Conservation (phyloP, 176 grass and related monocot species). For the Triticum turgidum region DNA sequence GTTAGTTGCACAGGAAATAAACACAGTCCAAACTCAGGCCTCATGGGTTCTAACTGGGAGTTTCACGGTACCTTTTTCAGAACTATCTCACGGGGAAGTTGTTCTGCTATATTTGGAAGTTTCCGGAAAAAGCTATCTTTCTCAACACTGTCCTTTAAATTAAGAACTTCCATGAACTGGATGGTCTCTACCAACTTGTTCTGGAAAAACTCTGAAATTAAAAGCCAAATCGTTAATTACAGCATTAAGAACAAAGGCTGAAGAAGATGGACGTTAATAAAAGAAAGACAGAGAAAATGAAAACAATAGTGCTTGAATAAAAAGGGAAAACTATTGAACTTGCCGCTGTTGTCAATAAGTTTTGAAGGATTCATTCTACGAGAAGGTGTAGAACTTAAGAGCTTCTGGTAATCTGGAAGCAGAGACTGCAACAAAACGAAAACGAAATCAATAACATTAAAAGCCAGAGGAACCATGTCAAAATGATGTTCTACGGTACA, state of each 20-base stretch:
- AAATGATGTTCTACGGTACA: neutral
- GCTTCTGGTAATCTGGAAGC: slow-evolving; percentile 99
- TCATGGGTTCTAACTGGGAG: slow-evolving; percentile 5
- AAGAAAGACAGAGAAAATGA: slow-evolving; percentile 13
- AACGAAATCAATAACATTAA: slow-evolving; percentile 9
- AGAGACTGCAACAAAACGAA: slow-evolving; percentile 62
- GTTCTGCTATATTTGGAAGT: slow-evolving; percentile 93
- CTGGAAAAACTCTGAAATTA: slow-evolving; percentile 94
- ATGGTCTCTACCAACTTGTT: slow-evolving; percentile 99
- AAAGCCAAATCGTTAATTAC: slow-evolving; percentile 25
- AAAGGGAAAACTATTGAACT: slow-evolving; percentile 27
- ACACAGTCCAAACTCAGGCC: neutral
- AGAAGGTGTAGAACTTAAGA: slow-evolving; percentile 83
- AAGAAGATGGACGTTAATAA: neutral
- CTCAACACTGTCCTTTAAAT: slow-evolving; percentile 96
- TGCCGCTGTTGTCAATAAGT: slow-evolving; percentile 97
- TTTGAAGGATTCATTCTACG: slow-evolving; percentile 98
- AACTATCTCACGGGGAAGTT: slow-evolving; percentile 94
- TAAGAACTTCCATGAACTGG: slow-evolving; percentile 98
- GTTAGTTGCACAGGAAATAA: slow-evolving; percentile 4
- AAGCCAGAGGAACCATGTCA: neutral
- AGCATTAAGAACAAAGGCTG: neutral
- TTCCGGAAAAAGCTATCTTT: slow-evolving; percentile 98
- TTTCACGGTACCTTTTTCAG: slow-evolving; percentile 81
- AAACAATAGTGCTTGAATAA: slow-evolving; percentile 12